phyloP scores from a whole-genome alignment of 441 rosid genomes.

The Corymbia calophylla region DNA sequence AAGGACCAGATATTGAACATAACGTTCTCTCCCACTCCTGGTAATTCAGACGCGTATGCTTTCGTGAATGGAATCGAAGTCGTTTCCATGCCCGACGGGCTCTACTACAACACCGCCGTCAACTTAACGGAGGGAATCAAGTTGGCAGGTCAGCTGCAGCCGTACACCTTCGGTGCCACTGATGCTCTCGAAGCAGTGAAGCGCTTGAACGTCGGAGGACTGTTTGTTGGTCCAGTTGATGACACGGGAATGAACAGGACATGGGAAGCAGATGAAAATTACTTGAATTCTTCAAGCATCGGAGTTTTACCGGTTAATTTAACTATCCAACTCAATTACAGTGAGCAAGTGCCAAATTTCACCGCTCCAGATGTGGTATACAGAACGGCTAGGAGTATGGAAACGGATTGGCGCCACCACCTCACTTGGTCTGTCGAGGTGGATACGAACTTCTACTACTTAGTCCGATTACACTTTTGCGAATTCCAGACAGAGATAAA shows the following conservation, averaged over 20 bases:
- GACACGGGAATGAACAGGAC: background rate
- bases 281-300: fast-evolving
- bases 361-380: background rate
- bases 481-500: background rate
- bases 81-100: background rate
- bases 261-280: background rate
- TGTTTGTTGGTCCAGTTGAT: fast-evolving
- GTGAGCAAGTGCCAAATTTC: background rate
- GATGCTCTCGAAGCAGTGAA: background rate
- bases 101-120: background rate
- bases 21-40: fast-evolving
- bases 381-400: fast-evolving
- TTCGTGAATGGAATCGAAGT: background rate
- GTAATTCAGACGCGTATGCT: background rate
- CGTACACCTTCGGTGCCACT: fast-evolving
- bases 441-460: background rate
- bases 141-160: fast-evolving
- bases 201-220: background rate
- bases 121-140: fast-evolving
- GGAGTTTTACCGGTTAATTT: background rate
- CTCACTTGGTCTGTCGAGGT: background rate
- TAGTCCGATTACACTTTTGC: background rate
- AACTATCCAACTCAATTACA: background rate
- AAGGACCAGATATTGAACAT: background rate
- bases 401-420: fast-evolving